Evolutionary conservation across 441 rosid genomes (phyloP).

Genomic region (Aleurites moluccanus): DNA sequence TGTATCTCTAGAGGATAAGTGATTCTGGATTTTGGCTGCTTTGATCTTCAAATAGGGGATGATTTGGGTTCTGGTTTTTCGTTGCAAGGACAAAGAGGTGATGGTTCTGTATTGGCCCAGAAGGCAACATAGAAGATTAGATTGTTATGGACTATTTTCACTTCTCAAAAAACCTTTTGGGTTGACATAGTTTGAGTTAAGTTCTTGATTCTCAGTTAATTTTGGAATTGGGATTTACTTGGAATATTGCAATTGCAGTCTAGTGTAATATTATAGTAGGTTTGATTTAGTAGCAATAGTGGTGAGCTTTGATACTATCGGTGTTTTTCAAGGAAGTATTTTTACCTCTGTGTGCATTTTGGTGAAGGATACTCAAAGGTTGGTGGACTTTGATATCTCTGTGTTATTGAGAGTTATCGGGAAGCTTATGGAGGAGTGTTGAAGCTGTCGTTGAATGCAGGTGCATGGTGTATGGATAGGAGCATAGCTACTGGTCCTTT

Average conservation of each 20-base stretch:
- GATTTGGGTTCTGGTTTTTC: constrained; percentile 29
- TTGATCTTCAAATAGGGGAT: constrained; percentile 31
- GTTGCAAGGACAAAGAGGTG: constrained; percentile 29
- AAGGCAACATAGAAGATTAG: constrained; percentile 32
- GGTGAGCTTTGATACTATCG: background rate
- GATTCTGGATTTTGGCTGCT: constrained; percentile 20
- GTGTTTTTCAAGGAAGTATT: constrained; percentile 2
- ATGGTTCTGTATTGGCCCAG: constrained; percentile 30
- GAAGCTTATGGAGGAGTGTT: constrained; percentile 29
- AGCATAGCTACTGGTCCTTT: constrained; percentile 51
- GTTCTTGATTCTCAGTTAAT: constrained; percentile 19
- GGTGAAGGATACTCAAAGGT: background rate
- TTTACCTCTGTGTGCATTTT: background rate
- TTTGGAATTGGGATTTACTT: constrained; percentile 10
- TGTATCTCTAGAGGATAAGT: constrained; percentile 16
- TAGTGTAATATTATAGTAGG: constrained; percentile 17
- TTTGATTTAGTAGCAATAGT: constrained; percentile 19
- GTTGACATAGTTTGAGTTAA: constrained; percentile 31
- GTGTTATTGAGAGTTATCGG: background rate
- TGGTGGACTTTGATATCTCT: constrained; percentile 14
- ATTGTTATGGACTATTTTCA: constrained; percentile 31
- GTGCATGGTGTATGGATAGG: constrained; percentile 56
- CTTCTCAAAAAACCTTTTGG: constrained; percentile 38
- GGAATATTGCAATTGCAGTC: constrained; percentile 14
- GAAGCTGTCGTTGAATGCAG: constrained; percentile 38